phyloP scores from a whole-genome alignment of 148 eudicot genomes.

The Spergularia marina region DNA sequence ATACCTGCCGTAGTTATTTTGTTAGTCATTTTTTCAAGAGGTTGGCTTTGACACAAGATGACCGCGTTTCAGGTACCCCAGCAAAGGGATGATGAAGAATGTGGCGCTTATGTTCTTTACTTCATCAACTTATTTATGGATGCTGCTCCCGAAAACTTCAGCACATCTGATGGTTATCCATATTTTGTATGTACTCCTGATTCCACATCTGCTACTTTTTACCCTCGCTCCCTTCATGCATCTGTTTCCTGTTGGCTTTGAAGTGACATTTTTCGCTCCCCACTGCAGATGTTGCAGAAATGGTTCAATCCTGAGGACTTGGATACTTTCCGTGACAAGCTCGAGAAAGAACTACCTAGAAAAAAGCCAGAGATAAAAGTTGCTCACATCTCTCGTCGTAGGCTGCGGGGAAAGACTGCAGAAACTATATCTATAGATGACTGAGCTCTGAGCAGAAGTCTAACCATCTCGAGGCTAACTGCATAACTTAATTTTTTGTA shows the following conservation, averaged over 20 bases:
- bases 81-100: slow-evolving; percentile 44
- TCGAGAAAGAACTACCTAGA: slow-evolving; percentile 28
- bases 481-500: slow-evolving; percentile 6
- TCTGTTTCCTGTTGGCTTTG: not conserved
- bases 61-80: slow-evolving; percentile 61
- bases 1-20: not conserved
- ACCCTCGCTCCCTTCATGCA: not conserved
- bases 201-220: not conserved
- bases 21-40: not conserved
- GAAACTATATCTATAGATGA: slow-evolving; percentile 14
- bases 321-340: slow-evolving; percentile 36
- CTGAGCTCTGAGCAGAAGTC: slow-evolving; percentile 10
- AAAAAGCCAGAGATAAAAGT: not conserved
- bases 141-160: slow-evolving; percentile 43
- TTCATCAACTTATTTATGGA: slow-evolving; percentile 46
- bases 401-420: not conserved
- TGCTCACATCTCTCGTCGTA: not conserved
- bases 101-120: slow-evolving; percentile 57
- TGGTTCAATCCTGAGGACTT: slow-evolving; percentile 49
- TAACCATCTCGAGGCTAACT: not conserved
- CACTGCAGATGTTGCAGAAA: slow-evolving; percentile 41
- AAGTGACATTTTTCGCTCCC: not conserved
- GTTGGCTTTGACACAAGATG: not conserved
- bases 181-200: slow-evolving; percentile 42
- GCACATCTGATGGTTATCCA: slow-evolving; percentile 40